These are phyloP conservation scores for Ceratobasidium sp. DNA, from an alignment of 1,284 basidiomycete species.

Conservation along the genomic window DNA sequence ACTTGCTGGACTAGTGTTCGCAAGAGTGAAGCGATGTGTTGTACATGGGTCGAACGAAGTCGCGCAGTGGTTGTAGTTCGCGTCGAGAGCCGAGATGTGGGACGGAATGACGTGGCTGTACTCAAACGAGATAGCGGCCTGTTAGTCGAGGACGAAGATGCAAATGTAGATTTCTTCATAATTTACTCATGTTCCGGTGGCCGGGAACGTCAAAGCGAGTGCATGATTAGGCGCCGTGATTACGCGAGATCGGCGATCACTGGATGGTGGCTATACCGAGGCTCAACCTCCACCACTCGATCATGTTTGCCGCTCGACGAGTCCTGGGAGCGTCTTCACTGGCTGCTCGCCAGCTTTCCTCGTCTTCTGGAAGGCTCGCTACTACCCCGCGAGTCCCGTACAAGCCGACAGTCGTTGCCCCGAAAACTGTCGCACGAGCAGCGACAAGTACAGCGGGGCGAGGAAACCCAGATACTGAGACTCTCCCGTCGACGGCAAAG, in stretches of 20 bases:
- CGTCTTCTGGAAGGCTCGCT: conserved; percentile 8
- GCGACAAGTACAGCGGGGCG: conserved; percentile 22
- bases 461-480: conserved; percentile 20
- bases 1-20: conserved; percentile 35
- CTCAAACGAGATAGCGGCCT: conserved; percentile 32
- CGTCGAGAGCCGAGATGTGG: conserved; percentile 36
- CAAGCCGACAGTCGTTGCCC: neutral
- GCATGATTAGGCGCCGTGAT: conserved; percentile 9
- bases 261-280: conserved; percentile 18
- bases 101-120: conserved; percentile 9
- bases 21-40: conserved; percentile 30
- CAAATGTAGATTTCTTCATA: conserved; percentile 25
- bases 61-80: conserved; percentile 35
- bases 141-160: conserved; percentile 15
- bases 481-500: neutral
- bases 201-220: neutral
- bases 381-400: neutral
- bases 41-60: conserved; percentile 38
- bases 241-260: neutral
- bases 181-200: neutral
- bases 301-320: conserved; percentile 29
- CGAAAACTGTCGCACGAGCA: conserved; percentile 24
- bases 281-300: conserved; percentile 9
- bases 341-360: neutral
- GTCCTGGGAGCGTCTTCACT: neutral